Base-by-base conservation (phyloP, 331 rosid species). In the Pyracantha coccinea region DNA sequence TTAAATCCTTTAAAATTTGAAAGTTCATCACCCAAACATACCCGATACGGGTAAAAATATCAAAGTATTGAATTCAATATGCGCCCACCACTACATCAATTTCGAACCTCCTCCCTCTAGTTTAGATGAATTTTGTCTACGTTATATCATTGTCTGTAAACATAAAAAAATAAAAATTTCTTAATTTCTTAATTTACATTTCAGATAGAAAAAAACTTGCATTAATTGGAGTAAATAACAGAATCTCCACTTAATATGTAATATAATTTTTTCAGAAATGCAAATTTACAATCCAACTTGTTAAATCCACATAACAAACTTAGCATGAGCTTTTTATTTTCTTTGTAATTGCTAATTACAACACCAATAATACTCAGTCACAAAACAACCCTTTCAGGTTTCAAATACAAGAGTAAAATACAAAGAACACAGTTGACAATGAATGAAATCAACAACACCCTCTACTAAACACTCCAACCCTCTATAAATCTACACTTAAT, bases 381-480 rank as follows among this genome's bases (percentile, higher is more conserved):
- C 77, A 44, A 66, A 25, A 45, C 66, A 24, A 83, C 33, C 77
- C 17, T 20, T 52, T 62, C 47, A 41, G 14, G 14, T 38, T 38
- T 38, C 75, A 44, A 75, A 69, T 64, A 75, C 72, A 68, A 69
- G 66, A 76, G 45, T 67, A 65, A 41, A 71, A 69, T 31, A 47
- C 59, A 53, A 35, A 41, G 19, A 21, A n/a, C 70, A 78, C 67
- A 68, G 44, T 59, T 78, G 79, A 80, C 66, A 78, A 82, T 77
- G 71, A 78, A 82, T 85, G 75, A 78, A 81, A 79, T 82, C 86
- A 81, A 80, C 57, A 85, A 87, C 81, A 82, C 90, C 78, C 87
- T 84, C 79, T 52, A 77, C 78, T 80, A 77, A 80, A 83, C 75
- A 68, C 86, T 78, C 72, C 82, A 85, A 85, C 81, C 77, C 77